Evolutionary conservation across 305 asterid genomes (phyloP).

Genomic region (Caryopteris hybrid): DNA sequence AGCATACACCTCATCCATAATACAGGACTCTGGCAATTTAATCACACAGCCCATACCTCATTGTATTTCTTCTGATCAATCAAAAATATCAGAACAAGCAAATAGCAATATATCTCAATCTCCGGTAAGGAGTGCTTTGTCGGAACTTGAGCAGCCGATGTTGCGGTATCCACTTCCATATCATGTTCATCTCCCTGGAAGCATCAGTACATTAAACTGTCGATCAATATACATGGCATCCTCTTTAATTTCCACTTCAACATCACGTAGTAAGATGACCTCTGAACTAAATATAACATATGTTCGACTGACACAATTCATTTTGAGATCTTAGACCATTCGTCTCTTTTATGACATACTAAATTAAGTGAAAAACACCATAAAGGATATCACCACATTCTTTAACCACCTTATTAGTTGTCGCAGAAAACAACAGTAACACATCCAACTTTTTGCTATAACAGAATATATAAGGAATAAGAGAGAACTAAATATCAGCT

Average conservation of each 20-base stretch:
- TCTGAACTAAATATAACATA: neutral
- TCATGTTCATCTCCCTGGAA: slow-evolving; percentile 68
- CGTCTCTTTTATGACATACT: no score
- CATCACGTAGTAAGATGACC: neutral
- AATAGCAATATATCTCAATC: slow-evolving; percentile 79
- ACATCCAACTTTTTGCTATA: neutral
- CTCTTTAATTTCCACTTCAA: slow-evolving; percentile 6
- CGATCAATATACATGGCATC: neutral
- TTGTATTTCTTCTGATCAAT: slow-evolving; percentile 74
- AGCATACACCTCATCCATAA: slow-evolving; percentile 2
- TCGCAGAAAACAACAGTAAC: neutral
- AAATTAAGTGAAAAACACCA: no score
- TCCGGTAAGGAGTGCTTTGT: slow-evolving; percentile 73
- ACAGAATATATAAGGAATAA: neutral
- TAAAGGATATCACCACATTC: neutral
- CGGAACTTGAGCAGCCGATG: slow-evolving; percentile 56
- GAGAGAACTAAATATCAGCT: neutral
- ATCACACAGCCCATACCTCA: slow-evolving; percentile 43
- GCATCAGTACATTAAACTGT: slow-evolving; percentile 7
- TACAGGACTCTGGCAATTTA: neutral
- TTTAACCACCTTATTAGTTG: neutral
- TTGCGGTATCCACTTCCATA: slow-evolving; percentile 76
- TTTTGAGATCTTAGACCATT: neutral
- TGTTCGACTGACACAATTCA: neutral
- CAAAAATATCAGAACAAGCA: slow-evolving; percentile 70